Conservation (phyloP, 371 early-diverging fungal genomes). For the Gilbertella persicaria region DNA sequence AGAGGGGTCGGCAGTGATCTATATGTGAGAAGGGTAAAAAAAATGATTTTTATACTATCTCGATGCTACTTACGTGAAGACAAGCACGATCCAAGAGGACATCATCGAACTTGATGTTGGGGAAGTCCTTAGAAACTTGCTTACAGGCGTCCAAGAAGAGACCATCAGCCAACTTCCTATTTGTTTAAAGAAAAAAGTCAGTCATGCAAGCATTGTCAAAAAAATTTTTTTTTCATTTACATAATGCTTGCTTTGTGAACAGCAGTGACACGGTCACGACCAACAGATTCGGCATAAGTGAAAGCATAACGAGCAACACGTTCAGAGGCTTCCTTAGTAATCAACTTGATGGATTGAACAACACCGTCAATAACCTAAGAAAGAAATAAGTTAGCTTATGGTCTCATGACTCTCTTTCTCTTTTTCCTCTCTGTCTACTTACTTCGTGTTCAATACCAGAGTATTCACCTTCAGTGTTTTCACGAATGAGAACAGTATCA, state of each 20-base stretch:
- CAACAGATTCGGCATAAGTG: constrained; percentile 87
- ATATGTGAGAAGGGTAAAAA: constrained; percentile 11
- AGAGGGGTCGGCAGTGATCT: constrained; percentile 95
- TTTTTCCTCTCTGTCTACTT: not conserved
- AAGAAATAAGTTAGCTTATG: not conserved
- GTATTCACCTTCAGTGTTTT: constrained; percentile 99
- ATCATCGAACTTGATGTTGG: constrained; percentile 90
- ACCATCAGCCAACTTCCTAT: constrained; percentile 93
- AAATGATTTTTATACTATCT: not conserved
- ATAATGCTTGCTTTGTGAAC: constrained; percentile 90
- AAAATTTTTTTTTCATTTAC: constrained; percentile 18
- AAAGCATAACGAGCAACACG: constrained; percentile 95
- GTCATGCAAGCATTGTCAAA: not conserved
- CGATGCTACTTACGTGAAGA: constrained; percentile 57
- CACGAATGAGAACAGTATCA: constrained; percentile 97
- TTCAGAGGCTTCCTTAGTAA: constrained; percentile 94
- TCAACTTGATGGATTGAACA: constrained; percentile 98
- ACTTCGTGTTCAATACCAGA: constrained; percentile 97
- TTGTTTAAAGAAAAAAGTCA: not conserved
- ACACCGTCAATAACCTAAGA: constrained; percentile 90
- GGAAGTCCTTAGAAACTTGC: constrained; percentile 91
- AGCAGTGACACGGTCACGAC: constrained; percentile 91
- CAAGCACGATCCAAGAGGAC: constrained; percentile 93
- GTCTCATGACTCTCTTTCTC: not conserved
- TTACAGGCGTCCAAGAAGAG: constrained; percentile 93